Percentiles rank a stretch among this genome's conserved stretches.
Conservation (phyloP, 805 yeast genomes). For the Nematodospora valgi region DNA sequence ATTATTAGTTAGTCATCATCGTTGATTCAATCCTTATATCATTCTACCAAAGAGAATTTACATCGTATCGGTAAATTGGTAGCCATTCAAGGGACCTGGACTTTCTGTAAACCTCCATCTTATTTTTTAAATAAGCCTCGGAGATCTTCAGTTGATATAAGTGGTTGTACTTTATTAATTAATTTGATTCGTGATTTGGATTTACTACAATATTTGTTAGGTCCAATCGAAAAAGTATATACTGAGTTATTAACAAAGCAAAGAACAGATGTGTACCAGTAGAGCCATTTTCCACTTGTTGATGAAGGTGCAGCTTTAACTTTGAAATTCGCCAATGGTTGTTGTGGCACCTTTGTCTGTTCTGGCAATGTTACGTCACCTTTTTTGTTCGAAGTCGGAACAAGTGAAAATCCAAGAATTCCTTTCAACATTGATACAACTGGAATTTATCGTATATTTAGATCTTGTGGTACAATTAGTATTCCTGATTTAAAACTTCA, state of each 20-base stretch:
- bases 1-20: slow-evolving; percentile 40
- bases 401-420: slow-evolving; percentile 42
- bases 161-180: slow-evolving; percentile 41
- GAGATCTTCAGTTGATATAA: slow-evolving; percentile 31
- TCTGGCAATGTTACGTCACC: slow-evolving; percentile 41
- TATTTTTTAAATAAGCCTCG: slow-evolving; percentile 37
- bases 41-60: slow-evolving; percentile 34
- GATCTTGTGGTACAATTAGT: slow-evolving; percentile 34
- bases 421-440: slow-evolving; percentile 27
- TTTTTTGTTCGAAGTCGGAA: slow-evolving; percentile 38
- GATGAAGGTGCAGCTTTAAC: slow-evolving; percentile 44
- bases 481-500: slow-evolving; percentile 35
- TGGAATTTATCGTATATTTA: slow-evolving; percentile 37
- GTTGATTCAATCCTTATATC: slow-evolving; percentile 41
- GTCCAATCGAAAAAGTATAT: slow-evolving; percentile 36
- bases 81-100: slow-evolving; percentile 43
- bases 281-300: slow-evolving; percentile 21
- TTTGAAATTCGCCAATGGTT: slow-evolving; percentile 33
- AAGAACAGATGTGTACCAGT: too few species aligned
- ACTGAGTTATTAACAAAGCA: slow-evolving; percentile 36
- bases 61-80: slow-evolving; percentile 27
- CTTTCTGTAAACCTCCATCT: slow-evolving; percentile 30
- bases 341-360: slow-evolving; percentile 40
- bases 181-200: slow-evolving; percentile 43
- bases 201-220: slow-evolving; percentile 36